Evolutionary conservation across 2,329 filamentous ascomycete species (phyloP), one percentile per base, ranked within the genome.

Genomic region (Claviceps sorghi): DNA sequence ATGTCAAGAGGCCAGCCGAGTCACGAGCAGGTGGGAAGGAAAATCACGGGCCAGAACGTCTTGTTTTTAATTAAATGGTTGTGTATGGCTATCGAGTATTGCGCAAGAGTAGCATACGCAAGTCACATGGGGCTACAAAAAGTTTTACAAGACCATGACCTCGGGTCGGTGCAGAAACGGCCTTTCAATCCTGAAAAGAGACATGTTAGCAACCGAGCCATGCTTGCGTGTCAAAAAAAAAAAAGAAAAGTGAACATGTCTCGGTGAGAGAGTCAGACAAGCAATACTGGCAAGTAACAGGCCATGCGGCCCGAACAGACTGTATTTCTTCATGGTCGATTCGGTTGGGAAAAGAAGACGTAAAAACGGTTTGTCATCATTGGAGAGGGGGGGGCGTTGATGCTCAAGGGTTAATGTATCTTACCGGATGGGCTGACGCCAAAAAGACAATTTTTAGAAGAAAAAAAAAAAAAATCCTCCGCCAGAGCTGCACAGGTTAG

Each of bases 231-330:
- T 29, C 3, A 50, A 42, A 40, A 22, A 15, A 49, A 41, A 30
- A 30, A 30, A 30, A 30, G 13, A 38, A 17, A 36, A 36, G 26
- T 26, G 5, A 26, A 26, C 56, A 57, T 57, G 53, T 34, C 53
- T 52, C 32, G 51, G 58, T 65, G 60, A 62, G 63, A 19, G 57
- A 62, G 62, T 88, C 85, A 88, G 85, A 86, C 82, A 82, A 78
- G 73, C 70, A 75, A 83, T 89, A 89, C 86, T 90, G 86, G 86
- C 86, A 86, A 89, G 86, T 89, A 89, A 84, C 86, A 87, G 82
- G 80, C 49, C 77, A 68, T 71, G 70, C 71, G 71, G 73, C 80
- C 83, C 82, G 80, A 74, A 78, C 73, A 84, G 78, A 77, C 75
- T 73, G 66, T 72, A 65, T 53, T 83, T 87, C 82, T 80, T 88